A percentile compares a stretch with the other conserved stretches of the same genome.
phyloP scores from a whole-genome alignment of 306 rosid species.

The Gastrolobium bilobum region DNA sequence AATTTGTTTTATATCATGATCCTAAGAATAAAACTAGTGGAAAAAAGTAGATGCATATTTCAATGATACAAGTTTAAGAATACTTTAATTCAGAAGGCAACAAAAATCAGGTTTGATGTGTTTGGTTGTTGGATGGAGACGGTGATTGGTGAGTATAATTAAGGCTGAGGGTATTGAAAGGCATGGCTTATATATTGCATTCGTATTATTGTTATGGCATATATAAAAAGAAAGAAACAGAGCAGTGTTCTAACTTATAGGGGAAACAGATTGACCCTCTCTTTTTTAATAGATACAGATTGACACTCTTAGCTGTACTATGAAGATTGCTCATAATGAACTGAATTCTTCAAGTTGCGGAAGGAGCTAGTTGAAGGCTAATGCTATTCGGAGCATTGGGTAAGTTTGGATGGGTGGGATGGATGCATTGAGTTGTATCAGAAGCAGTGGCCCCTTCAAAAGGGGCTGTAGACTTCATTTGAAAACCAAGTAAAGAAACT shows the following conservation, averaged over 20 bases:
- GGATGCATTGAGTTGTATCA: neutral
- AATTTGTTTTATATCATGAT: conserved; percentile 15
- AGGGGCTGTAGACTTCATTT: neutral
- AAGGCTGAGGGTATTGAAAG: conserved; percentile 22
- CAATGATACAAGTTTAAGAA: neutral
- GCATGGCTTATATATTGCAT: neutral
- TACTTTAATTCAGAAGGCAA: conserved; percentile 1
- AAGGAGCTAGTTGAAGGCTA: neutral
- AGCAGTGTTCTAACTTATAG: neutral
- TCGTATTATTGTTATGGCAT: neutral
- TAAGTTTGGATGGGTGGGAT: neutral
- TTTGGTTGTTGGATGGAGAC: conserved; percentile 15
- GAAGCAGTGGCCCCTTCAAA: neutral
- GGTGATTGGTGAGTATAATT: neutral
- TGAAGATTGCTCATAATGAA: neutral
- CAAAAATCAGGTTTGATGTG: conserved; percentile 4
- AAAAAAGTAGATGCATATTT: no score
- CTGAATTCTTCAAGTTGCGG: neutral
- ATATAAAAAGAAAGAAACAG: neutral
- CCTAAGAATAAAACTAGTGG: neutral
- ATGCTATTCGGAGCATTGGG: neutral
- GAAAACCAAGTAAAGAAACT: neutral
- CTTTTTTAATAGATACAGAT: no score
- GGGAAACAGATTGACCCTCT: neutral
- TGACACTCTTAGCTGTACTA: neutral